Evolutionary conservation across 768 basidiomycete genomes (phyloP), one percentile per base, ranked within the genome.

Genomic region (Megacollybia marginata): DNA sequence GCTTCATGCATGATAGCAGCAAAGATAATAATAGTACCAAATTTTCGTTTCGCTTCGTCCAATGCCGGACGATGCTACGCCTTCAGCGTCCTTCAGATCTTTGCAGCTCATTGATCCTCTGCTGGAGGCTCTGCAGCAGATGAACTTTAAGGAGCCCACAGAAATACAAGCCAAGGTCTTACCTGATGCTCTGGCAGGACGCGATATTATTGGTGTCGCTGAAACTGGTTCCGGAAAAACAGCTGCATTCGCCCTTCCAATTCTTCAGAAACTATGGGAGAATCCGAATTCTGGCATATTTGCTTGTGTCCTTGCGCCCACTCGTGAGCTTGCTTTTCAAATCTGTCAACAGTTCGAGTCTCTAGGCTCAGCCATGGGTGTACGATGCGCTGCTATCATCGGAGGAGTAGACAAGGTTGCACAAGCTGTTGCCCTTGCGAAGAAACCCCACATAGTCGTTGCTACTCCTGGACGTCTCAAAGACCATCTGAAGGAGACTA

Each of bases 161-260:
- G 85, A 88, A 47, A 99, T 99, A 57, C 95, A 99, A 66, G 69
- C 73, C 2, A 82, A 92, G 59, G 77, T 77, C 33, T 77, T 99
- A 44, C 96, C 96, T 0, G 81, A 83, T 69, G 96, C 95, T 18
- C 69, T 99, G 7, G 75, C 88, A 63, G 94, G 92, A 0, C 82
- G 86, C 58, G 95, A 99, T 69, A 90, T 99, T 57, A 98, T 99
- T 50, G 95, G 95, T 16, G 87, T 99, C 15, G 96, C 95, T 32
- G 85, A 90, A 56, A 99, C 95, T 10, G 96, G 96, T 28, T 92
- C 89, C 9, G 96, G 95, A 56, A 98, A 99, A 72, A 98, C 96
- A 0, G 95, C 93, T 15, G 94, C 96, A 23, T 98, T 98, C 67
- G 92, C 91, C 31, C 69, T 98, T 5, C 96, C 96, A 2, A 95